phyloP scores from a whole-genome alignment of 257 asterid species.

The Leonotis leonurus region DNA sequence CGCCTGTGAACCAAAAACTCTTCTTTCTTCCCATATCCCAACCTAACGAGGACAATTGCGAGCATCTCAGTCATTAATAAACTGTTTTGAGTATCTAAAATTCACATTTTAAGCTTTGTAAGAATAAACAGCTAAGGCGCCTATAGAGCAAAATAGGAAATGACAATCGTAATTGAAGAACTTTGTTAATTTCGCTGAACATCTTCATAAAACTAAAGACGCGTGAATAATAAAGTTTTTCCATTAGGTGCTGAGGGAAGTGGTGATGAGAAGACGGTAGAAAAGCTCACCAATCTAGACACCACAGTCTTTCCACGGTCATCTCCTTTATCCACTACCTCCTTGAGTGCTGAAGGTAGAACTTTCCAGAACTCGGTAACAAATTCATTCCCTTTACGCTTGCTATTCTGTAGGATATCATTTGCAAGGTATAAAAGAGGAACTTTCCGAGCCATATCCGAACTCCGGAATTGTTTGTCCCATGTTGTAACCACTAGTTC shows the following conservation, averaged over 20 bases:
- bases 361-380: constrained; percentile 89
- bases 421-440: constrained; percentile 90
- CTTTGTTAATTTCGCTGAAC: neutral
- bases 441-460: constrained; percentile 62
- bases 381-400: constrained; percentile 87
- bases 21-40: constrained; percentile 87
- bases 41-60: constrained; percentile 36
- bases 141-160: neutral
- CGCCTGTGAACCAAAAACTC: constrained; percentile 74
- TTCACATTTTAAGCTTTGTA: constrained; percentile 8
- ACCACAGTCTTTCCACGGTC: constrained; percentile 62
- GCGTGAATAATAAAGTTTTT: neutral
- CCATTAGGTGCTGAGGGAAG: neutral
- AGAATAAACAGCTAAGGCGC: neutral
- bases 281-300: constrained; percentile 72
- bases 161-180: neutral
- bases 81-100: neutral
- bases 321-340: constrained; percentile 54
- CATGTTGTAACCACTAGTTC: constrained; percentile 79
- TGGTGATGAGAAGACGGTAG: neutral
- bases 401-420: constrained; percentile 91
- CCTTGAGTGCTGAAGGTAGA: constrained; percentile 86
- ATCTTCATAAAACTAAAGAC: neutral
- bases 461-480: constrained; percentile 72
- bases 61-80: constrained; percentile 9